Base-by-base conservation (phyloP, 805 yeast genomes). In the Torulaspora gathmanii region DNA sequence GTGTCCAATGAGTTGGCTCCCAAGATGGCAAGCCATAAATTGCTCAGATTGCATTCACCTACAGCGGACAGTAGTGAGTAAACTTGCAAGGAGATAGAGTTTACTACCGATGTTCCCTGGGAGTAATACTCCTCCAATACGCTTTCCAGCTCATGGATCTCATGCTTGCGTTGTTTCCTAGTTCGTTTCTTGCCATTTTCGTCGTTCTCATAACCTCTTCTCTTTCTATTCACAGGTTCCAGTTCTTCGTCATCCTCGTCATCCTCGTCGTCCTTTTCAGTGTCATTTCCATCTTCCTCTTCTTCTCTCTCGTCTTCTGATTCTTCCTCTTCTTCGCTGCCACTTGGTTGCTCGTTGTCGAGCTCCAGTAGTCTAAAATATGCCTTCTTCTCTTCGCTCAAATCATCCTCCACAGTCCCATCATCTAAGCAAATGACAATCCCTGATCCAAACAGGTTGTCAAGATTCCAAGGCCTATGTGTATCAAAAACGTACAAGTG, bases 381-480 rank as follows among this genome's bases (percentile, higher is more conserved):
- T 12, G 96, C 90, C 4, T 67, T 66, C 50, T 73, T 75, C 57
- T 84, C 89, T 4, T 68, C 63, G 11, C 49, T 50, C 42, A 90
- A 63, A 40, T 77, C 80, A 28, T 74, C 77, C 26, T 82, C 86
- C 1, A 85, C 73, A 37, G 71, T 70, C 0, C 96, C 96, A 61
- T 91, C 98, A 59, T 90, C 98, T 49, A 90, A 77, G 64, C 98
- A 90, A 5, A 73, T 74, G 4, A 93, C 78, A 51, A 79, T 73
- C 8, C 79, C 79, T 5, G 91, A 82, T 1, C 95, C 96, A 71
- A 86, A 90, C 37, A 93, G 58, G 60, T 93, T 93, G 62, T 90
- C 96, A 52, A 93, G 70, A 65, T 90, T 90, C 98, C 99, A 93
- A 3, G 99, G 99, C 52, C 98, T 71, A 53, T 86, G 93, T 3